These are phyloP conservation scores for Scutellaria galericulata DNA, from an alignment of 257 asterid species.

Conservation along the genomic window DNA sequence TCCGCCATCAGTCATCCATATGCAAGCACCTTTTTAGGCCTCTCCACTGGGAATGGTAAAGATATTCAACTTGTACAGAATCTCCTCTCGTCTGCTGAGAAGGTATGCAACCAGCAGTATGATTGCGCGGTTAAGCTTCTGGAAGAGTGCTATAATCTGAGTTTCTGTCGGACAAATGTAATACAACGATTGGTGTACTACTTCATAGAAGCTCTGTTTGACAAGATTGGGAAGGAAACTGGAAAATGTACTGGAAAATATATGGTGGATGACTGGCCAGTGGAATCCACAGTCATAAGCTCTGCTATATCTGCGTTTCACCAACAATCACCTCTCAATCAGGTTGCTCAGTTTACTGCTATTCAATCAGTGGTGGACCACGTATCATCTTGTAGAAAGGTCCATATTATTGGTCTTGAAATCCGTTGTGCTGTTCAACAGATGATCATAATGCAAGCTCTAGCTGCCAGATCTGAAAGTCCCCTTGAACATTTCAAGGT, in stretches of 20 bases:
- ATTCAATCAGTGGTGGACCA: constrained; percentile 60
- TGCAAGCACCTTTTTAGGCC: constrained; percentile 37
- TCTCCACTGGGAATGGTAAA: constrained; percentile 40
- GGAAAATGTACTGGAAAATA: constrained; percentile 42
- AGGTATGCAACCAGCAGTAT: constrained; percentile 43
- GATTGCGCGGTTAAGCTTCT: constrained; percentile 42
- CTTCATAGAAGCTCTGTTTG: constrained; percentile 55
- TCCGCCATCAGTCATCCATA: constrained; percentile 46
- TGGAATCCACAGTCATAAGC: not conserved
- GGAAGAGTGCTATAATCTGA: constrained; percentile 39
- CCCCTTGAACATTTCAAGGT: constrained; percentile 55
- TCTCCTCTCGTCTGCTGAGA: constrained; percentile 64
- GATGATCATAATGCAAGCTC: constrained; percentile 70
- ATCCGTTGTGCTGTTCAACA: constrained; percentile 55
- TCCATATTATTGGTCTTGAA: constrained; percentile 60
- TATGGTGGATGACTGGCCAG: not conserved
- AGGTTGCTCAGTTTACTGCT: constrained; percentile 53
- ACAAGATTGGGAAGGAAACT: constrained; percentile 54
- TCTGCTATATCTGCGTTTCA: constrained; percentile 43
- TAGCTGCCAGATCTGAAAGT: constrained; percentile 40
- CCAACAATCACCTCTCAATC: constrained; percentile 47
- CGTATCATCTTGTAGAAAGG: constrained; percentile 43
- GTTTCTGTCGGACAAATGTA: constrained; percentile 42
- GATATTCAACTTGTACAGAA: constrained; percentile 48
- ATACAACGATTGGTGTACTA: constrained; percentile 49